Evolutionary conservation across 2,329 filamentous ascomycete species (phyloP).

Genomic region (Pestalotiopsis sp.): DNA sequence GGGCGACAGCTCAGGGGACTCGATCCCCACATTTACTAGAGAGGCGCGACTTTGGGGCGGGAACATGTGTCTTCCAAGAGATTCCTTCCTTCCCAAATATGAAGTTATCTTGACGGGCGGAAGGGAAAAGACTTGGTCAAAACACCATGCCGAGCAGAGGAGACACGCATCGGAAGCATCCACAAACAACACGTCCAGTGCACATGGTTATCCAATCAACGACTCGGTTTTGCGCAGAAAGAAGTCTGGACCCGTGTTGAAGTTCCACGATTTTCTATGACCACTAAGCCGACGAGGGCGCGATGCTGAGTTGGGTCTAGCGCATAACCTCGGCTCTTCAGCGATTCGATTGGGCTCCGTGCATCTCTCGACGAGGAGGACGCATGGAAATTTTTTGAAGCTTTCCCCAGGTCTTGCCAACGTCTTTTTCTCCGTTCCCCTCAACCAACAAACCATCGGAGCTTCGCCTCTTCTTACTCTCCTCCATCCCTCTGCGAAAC

Average conservation of each 20-base stretch:
- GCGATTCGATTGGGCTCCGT: neutral
- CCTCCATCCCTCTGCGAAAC: slow-evolving; percentile 23
- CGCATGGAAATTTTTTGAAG: slow-evolving; percentile 35
- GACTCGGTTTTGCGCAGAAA: neutral
- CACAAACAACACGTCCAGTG: neutral
- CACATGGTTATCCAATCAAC: neutral
- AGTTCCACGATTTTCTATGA: slow-evolving; percentile 36
- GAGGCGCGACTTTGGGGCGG: neutral
- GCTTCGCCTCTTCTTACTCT: slow-evolving; percentile 30
- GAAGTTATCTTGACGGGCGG: too few species aligned
- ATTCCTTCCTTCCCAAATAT: neutral
- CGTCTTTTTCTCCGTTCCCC: slow-evolving; percentile 20
- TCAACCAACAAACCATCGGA: slow-evolving; percentile 16
- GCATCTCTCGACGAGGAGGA: slow-evolving; percentile 22
- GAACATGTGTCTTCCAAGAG: too few species aligned
- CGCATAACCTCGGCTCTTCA: slow-evolving; percentile 25
- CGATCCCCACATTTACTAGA: neutral
- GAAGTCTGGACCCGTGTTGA: slow-evolving; percentile 2
- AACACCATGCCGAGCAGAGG: neutral
- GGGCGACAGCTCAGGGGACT: neutral
- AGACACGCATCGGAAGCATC: neutral
- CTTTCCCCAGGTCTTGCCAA: slow-evolving; percentile 28
- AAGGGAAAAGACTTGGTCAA: too few species aligned
- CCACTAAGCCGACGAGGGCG: slow-evolving; percentile 17
- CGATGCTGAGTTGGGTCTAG: slow-evolving; percentile 36